phyloP scores from a whole-genome alignment of 1,139 yeast species.

The Williopsis jadinii region DNA sequence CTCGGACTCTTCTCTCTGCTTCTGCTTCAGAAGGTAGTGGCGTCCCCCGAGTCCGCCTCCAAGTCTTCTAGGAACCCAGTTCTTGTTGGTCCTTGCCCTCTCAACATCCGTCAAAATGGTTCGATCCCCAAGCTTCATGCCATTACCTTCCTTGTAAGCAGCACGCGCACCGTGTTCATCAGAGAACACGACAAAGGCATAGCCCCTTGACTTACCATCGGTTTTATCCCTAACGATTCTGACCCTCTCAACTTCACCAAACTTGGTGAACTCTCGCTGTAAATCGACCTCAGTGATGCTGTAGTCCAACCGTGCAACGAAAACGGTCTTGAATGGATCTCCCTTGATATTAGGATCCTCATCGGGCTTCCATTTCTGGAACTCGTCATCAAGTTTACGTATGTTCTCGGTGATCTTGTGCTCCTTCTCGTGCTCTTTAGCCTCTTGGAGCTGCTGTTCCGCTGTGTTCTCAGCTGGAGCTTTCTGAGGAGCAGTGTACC shows the following conservation, averaged over 20 bases:
- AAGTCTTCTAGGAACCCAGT: conserved; percentile 74
- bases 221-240: conserved; percentile 57
- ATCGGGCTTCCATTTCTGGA: conserved; percentile 46
- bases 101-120: conserved; percentile 73
- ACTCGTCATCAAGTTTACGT: conserved; percentile 25
- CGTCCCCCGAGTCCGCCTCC: conserved; percentile 76
- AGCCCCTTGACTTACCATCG: conserved; percentile 59
- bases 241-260: conserved; percentile 63
- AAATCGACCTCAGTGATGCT: conserved; percentile 62
- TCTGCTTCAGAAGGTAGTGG: conserved; percentile 30
- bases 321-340: conserved; percentile 76
- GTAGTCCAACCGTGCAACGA: conserved; percentile 67
- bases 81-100: conserved; percentile 66
- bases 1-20: conserved; percentile 4
- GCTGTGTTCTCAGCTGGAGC: conserved; percentile 19
- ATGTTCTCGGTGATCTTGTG: conserved; percentile 25
- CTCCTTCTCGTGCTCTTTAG: conserved; percentile 10
- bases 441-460: conserved; percentile 1
- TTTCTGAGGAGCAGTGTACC: conserved; percentile 21
- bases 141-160: conserved; percentile 55
- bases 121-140: conserved; percentile 45
- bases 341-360: conserved; percentile 57
- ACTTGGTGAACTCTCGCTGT: conserved; percentile 52
- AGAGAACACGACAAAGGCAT: conserved; percentile 76
- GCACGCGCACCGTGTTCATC: conserved; percentile 47